A percentile compares a stretch with the other conserved stretches of the same genome.
Evolutionary conservation across 2,329 filamentous ascomycete genomes (phyloP).

Genomic region (Hymenoscyphus fraxineus): DNA sequence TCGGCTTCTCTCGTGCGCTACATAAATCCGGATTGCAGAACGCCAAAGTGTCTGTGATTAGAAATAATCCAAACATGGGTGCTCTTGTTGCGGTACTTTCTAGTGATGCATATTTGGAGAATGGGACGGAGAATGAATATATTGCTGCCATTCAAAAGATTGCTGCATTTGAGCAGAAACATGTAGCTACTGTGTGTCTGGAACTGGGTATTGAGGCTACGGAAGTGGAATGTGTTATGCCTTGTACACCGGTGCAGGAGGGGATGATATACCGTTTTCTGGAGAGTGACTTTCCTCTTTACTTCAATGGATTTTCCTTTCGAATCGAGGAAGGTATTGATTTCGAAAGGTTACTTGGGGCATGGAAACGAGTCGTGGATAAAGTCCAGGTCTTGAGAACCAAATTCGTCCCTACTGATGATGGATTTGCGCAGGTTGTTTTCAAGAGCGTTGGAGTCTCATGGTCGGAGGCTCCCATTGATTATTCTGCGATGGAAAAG

Average conservation of each 20-base stretch:
- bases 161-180: conserved; percentile 37
- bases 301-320: conserved; percentile 75
- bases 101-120: conserved; percentile 4
- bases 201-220: conserved; percentile 47
- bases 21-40: conserved; percentile 57
- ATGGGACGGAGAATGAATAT: conserved; percentile 22
- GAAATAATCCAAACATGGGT: conserved; percentile 55
- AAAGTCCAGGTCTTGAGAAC: conserved; percentile 66
- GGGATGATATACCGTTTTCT: conserved; percentile 75
- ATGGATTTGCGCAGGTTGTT: conserved; percentile 74
- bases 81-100: conserved; percentile 41
- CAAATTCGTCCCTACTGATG: conserved; percentile 65
- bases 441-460: conserved; percentile 41
- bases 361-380: conserved; percentile 54
- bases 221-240: conserved; percentile 69
- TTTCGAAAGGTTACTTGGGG: conserved; percentile 45
- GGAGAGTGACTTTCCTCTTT: conserved; percentile 54
- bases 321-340: conserved; percentile 45
- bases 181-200: conserved; percentile 36
- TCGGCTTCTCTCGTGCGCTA: conserved; percentile 63
- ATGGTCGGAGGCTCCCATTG: conserved; percentile 41
- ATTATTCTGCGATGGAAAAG: conserved; percentile 27
- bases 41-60: conserved; percentile 62
- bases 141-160: conserved; percentile 39
- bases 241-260: conserved; percentile 82